Evolutionary conservation across 1,284 basidiomycete species (phyloP).

Genomic region (Boletus mariae): DNA sequence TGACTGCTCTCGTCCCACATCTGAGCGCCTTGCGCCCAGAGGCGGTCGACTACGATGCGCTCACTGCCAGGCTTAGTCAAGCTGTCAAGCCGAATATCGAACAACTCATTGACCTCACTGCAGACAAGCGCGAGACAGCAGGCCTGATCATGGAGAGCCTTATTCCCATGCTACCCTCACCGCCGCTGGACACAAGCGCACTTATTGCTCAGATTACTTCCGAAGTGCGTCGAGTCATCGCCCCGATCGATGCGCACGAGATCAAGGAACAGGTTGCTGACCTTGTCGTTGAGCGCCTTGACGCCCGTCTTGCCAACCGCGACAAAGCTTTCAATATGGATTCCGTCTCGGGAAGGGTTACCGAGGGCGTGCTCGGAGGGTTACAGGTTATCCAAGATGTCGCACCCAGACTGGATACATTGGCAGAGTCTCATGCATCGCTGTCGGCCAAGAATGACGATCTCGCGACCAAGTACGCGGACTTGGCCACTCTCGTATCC

Average conservation of each 20-base stretch:
- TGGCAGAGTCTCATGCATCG: conserved; percentile 44
- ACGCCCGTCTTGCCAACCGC: conserved; percentile 71
- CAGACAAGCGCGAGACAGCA: conserved; percentile 82
- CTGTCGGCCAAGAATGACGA: conserved; percentile 39
- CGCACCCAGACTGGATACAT: conserved; percentile 34
- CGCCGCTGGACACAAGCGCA: conserved; percentile 50
- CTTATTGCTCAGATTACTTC: conserved; percentile 56
- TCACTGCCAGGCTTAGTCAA: conserved; percentile 70
- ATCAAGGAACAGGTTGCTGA: conserved; percentile 84
- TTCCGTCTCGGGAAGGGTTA: conserved; percentile 50
- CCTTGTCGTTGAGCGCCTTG: conserved; percentile 76
- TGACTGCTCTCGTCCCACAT: conserved; percentile 57
- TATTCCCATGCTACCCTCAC: conserved; percentile 56
- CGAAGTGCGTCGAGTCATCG: conserved; percentile 66
- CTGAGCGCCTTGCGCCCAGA: conserved; percentile 57
- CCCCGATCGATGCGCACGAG: conserved; percentile 73
- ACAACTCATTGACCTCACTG: conserved; percentile 80
- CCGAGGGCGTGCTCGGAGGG: conserved; percentile 48
- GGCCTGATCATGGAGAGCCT: conserved; percentile 73
- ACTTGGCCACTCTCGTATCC: conserved; percentile 38
- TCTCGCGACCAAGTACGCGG: conserved; percentile 33
- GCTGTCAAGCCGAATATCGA: conserved; percentile 84
- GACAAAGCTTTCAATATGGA: conserved; percentile 69
- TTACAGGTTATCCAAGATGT: conserved; percentile 46
- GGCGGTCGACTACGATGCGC: conserved; percentile 68